Base-by-base conservation (phyloP, 1,284 basidiomycete species). In the Melampsora medusae region DNA sequence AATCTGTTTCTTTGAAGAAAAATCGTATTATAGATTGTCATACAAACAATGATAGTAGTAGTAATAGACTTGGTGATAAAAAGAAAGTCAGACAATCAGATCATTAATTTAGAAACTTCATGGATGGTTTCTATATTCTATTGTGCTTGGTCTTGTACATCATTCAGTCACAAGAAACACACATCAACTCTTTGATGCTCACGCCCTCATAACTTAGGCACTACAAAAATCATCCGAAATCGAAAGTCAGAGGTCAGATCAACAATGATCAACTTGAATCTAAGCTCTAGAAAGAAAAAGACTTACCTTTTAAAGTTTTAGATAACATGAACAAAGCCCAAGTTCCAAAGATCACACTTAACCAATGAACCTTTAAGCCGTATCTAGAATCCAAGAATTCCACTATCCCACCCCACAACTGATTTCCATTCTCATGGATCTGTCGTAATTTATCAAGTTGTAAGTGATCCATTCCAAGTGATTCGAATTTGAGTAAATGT, bases 311-410 rank as follows among this genome's bases (percentile, higher is more conserved):
- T 73, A 97, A 85, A 28, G 94, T 97, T 85, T 97, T 97, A 86
- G 91, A 93, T 79, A 97, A 91, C 94, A 97, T 97, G 69, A 92
- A 91, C 25, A 92, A 90, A 9, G 91, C 93, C 93, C 92, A 97
- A 22, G 86, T 81, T 19, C 85, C 90, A 82, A 93, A 92, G 22
- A 93, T 82, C 50, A 91, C 79, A 79, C 89, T 89, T 56, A 90
- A 88, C 48, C 87, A 83, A 83, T 97, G 93, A 50, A 97, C 80
- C 78, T 96, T 92, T 61, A 92, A 91, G 0, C 89, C 90, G 61
- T 86, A 74, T 17, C 82, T 64, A 85, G 79, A 28, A 9, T 56
- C 19, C 0, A 56, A 19, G 7, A 56, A 10, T 91, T 91, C 89
- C 90, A 93, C 19, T 93, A 83, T 12, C 86, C 88, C 60, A 90